Base-by-base conservation (phyloP, 1,284 basidiomycete genomes). In the Gomphus bonarii region DNA sequence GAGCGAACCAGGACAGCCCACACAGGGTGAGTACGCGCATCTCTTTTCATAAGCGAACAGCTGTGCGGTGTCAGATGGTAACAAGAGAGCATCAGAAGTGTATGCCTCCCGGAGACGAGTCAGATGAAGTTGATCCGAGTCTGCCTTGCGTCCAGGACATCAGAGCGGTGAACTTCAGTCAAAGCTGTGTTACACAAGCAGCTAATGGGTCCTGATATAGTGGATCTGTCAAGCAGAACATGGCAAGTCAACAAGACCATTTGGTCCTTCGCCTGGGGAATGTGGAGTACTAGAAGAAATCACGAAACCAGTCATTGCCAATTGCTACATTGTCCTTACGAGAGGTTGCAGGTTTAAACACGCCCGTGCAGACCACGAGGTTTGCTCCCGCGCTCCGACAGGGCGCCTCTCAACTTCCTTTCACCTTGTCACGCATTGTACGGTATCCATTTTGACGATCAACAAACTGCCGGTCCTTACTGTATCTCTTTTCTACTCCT, bases 401-500 rank as follows among this genome's bases (percentile, higher is more conserved):
- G 35, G 16, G 50, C 50, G 50, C 33, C 16, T 51, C 22, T 36
- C 28, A 51, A 33, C 30, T 25, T 36, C 36, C 31, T n/a, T 36
- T 51, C 50, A 20, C 50, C 3, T 18, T 36, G 50, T 51, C 50
- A 51, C 50, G 50, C 31, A 11, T 53, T 53, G n/a, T n/a, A n/a
- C n/a, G n/a, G 28, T 38, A 53, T 14, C 51, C 31, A 33, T n/a
- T 16, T 43, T 53, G 40, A 53, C 51, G 25, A 42, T 31, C 33
- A 50, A 25, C 20, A 50, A 53, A 36, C 36, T 53, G 36, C 40
- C 51, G 40, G 51, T 53, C 51, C 25, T 53, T 53, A 53, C 51
- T 43, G 51, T 53, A 53, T 43, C 38, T 16, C 20, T 22, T 43
- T 53, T 53, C 51, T 53, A 53, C 38, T 20, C 28, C 30, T 40